Base-by-base conservation (phyloP, 768 basidiomycete species). In the Lactifluus rugatus region DNA sequence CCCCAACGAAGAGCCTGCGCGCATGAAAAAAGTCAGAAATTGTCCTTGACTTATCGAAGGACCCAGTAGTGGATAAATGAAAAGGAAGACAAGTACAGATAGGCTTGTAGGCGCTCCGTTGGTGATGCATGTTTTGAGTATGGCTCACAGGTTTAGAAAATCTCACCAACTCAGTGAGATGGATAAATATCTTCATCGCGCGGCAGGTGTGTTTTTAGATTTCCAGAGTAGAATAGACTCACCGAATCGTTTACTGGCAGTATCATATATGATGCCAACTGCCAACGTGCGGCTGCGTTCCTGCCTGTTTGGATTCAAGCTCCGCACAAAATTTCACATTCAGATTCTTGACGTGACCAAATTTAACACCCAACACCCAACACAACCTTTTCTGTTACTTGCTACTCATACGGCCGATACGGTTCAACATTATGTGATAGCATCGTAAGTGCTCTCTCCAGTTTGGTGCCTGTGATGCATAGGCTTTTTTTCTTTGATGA, bases 111-210 rank as follows among this genome's bases (percentile, higher is more conserved):
- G 37, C 39, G 63, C 63, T 64, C 63, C 50, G 63, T 63, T 64
- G 63, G 63, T 64, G 63, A 64, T 64, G 63, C 63, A 64, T 64
- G 63, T 64, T 62, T 32, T 56, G 63, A 64, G 63, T 62, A 54
- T 62, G 63, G 63, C 42, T 62, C 63, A 64, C 25, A 21, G 63
- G 28, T 42, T 41, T 23, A 25, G 11, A 13, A 25, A 55, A 48
- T 55, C 61, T 64, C 61, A 60, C 63, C 63, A 51, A 64, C 63
- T 64, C 61, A 63, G 58, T 51, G 11, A 52, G 10, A 64, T 63
- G 54, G 61, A 60, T 21, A 57, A 31, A 19, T 64, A 64, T 64
- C 63, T 63, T 64, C 63, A 64, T 64, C 31, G 63, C 63, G 51
- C 17, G 4, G 1, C 10, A 48, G 19, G 39, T 23, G 50, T 23